Evolutionary conservation across 2,329 filamentous ascomycete genomes (phyloP), one percentile per base, ranked within the genome.

Genomic region (Calonectria hongkongensis): DNA sequence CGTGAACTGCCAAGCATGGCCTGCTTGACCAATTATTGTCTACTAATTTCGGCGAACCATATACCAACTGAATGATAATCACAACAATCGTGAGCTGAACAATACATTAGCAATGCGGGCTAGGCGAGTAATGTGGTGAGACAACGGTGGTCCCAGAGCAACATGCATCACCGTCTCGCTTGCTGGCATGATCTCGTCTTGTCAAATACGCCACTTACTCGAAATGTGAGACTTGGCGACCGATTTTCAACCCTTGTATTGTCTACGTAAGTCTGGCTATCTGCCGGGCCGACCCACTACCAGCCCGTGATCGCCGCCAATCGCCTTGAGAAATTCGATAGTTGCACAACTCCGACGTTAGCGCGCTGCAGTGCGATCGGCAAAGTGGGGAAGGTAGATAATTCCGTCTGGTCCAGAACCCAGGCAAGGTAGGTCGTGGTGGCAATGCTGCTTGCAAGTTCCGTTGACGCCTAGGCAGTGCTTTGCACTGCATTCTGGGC

Each of bases 181-280:
- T 25, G 45, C 45, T 48, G 21, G 45, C 45, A 48, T 21, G 18
- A 48, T 25, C 45, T 48, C n/a, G 45, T 48, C 45, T 48, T 48
- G 45, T n/a, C 45, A 48, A 48, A 48, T 48, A 48, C 45, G 45
- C 45, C 45, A 48, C 45, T 48, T 1, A 10, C n/a, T 1, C 45
- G 45, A 16, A 48, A 13, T 48, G 45, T 9, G 45, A 48, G n/a
- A 25, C 45, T 48, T 21, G 45, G 45, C n/a, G 18, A 48, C 25
- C 18, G 45, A 48, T 12, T 25, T 25, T 48, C 21, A 48, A n/a
- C 21, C n/a, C 9, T n/a, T 25, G 45, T n/a, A 48, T 2, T n/a
- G 8, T 7, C 41, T 3, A 7, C 41, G 18, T 47, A 9, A 10
- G 21, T 25, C 45, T 25, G 45, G n/a, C 45, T 25, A 48, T 48